A percentile compares a stretch with the other conserved stretches of the same genome.
These are phyloP conservation scores for Rhizopus delemar DNA, from an alignment of 371 early-diverging fungal species.

Conservation along the genomic window DNA sequence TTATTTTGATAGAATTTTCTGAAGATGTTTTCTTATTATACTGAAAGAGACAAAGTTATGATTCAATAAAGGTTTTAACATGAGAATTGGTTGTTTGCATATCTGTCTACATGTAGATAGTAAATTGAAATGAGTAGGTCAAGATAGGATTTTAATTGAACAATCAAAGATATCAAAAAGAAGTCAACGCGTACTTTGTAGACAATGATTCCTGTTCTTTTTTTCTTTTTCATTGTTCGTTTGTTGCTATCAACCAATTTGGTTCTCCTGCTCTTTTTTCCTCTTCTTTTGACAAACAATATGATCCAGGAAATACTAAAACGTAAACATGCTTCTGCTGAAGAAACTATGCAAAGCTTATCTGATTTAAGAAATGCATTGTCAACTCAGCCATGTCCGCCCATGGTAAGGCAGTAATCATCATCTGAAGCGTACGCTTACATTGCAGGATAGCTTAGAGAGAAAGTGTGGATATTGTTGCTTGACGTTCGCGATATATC, in stretches of 20 bases:
- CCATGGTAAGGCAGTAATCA: constrained; percentile 21
- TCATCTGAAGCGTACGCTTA: too few species aligned
- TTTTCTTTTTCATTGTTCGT: too few species aligned
- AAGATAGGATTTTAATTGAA: constrained; percentile 43
- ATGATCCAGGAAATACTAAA: constrained; percentile 18
- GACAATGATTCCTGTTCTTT: background rate
- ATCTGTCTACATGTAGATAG: constrained; percentile 14
- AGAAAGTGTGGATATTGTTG: constrained; percentile 79
- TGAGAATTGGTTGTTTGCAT: constrained; percentile 25
- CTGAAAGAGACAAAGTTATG: too few species aligned
- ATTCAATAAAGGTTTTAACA: constrained; percentile 17
- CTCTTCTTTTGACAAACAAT: background rate
- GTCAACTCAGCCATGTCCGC: constrained; percentile 20
- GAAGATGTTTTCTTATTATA: too few species aligned
- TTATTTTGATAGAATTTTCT: too few species aligned
- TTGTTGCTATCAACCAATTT: background rate
- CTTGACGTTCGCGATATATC: constrained; percentile 77
- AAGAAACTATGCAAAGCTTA: constrained; percentile 31
- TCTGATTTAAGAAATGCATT: constrained; percentile 18
- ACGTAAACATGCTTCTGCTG: constrained; percentile 14
- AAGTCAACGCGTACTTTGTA: too few species aligned
- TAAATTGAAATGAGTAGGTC: constrained; percentile 37
- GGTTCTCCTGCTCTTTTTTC: background rate
- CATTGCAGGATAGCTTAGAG: constrained; percentile 29
- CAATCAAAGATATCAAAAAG: constrained; percentile 40